A percentile compares a stretch with the other conserved stretches of the same genome.
Evolutionary conservation across 352 stramenopile genomes (phyloP).

Genomic region (Globisporangium barbulae): DNA sequence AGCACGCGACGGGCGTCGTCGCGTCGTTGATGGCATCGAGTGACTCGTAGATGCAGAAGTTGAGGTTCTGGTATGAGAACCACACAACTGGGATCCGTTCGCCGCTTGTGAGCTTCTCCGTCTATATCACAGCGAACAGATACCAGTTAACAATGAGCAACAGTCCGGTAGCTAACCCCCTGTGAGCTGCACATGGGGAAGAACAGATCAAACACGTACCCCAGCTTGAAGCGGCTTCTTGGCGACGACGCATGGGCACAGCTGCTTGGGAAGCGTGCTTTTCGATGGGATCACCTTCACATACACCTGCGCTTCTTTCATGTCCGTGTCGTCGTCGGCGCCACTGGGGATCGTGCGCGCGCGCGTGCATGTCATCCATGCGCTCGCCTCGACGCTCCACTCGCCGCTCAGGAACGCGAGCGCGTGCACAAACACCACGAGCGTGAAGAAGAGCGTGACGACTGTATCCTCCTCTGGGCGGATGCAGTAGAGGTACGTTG

Average conservation of each 20-base stretch:
- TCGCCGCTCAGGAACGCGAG: slow-evolving; percentile 54
- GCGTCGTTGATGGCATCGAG: slow-evolving; percentile 24
- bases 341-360: slow-evolving; percentile 10
- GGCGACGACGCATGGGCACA: slow-evolving; percentile 42
- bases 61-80: slow-evolving; percentile 80
- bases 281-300: slow-evolving; percentile 60
- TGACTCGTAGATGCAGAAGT: slow-evolving; percentile 56
- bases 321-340: too few species aligned
- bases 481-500: slow-evolving; percentile 26
- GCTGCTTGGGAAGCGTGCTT: slow-evolving; percentile 42
- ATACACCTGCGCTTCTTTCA: slow-evolving; percentile 18
- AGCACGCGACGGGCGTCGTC: slow-evolving; percentile 19
- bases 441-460: slow-evolving; percentile 38
- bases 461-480: slow-evolving; percentile 36
- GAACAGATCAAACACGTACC: slow-evolving; percentile 3
- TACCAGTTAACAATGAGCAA: not conserved
- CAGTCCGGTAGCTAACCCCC: not conserved
- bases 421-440: slow-evolving; percentile 45
- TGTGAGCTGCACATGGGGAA: not conserved
- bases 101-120: slow-evolving; percentile 16
- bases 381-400: slow-evolving; percentile 42
- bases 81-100: slow-evolving; percentile 42
- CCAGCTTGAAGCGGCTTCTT: slow-evolving; percentile 19
- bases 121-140: not conserved
- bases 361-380: slow-evolving; percentile 34